phyloP scores from a whole-genome alignment of 305 asterid species.

The Fraxinus sp. region DNA sequence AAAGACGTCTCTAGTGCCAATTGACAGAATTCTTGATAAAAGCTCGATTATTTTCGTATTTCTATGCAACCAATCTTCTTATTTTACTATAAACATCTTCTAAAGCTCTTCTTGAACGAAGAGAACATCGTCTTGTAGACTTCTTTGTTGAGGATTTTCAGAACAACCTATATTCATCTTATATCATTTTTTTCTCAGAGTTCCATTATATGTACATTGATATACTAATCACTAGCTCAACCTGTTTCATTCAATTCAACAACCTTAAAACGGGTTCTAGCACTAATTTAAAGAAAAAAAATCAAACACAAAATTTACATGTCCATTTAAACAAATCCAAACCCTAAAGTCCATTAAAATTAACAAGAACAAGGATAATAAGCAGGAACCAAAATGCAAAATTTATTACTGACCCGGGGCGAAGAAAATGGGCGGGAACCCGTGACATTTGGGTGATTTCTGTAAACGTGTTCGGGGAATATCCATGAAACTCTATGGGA shows the following conservation, averaged over 20 bases:
- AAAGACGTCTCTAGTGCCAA: neutral
- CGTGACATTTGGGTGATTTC: constrained; percentile 27
- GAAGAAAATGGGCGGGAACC: constrained; percentile 24
- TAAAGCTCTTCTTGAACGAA: neutral
- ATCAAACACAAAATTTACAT: neutral
- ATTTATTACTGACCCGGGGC: constrained; percentile 36
- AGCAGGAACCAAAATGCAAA: constrained; percentile 10
- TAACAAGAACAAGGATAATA: neutral
- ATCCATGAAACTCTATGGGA: constrained; percentile 23
- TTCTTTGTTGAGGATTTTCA: neutral
- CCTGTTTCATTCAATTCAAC: neutral
- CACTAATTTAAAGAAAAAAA: neutral
- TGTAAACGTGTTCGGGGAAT: constrained; percentile 20
- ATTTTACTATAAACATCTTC: neutral
- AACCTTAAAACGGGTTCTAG: neutral
- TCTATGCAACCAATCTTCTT: neutral
- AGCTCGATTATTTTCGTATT: neutral
- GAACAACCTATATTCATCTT: neutral
- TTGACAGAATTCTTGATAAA: neutral
- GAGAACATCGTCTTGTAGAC: neutral
- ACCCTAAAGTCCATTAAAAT: neutral
- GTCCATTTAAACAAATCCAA: neutral
- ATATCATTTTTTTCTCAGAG: neutral
- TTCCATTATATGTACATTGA: neutral
- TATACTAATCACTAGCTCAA: neutral